Percentiles rank a stretch among this genome's conserved stretches.
Conservation (phyloP, 352 stramenopile species). For the Pythium pyrilobum region DNA sequence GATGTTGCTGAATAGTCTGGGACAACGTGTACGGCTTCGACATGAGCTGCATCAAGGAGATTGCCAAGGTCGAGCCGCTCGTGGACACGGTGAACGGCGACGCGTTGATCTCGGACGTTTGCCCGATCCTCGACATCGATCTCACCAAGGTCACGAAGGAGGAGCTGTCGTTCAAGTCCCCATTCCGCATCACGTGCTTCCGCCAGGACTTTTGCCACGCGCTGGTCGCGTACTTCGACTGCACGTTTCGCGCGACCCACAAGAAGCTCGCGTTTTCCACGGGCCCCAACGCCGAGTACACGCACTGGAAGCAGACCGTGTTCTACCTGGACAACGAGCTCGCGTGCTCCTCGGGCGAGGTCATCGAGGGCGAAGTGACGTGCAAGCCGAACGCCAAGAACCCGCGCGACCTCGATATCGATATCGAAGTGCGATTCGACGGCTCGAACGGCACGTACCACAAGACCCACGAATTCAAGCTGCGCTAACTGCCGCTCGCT, state of each 20-base stretch:
- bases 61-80: constrained; percentile 95
- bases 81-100: constrained; percentile 96
- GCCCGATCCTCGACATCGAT: constrained; percentile 91
- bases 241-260: constrained; percentile 93
- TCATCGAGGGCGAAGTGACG: constrained; percentile 86
- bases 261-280: constrained; percentile 97
- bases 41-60: constrained; percentile 97
- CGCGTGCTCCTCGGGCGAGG: constrained; percentile 77
- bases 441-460: constrained; percentile 60
- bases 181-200: constrained; percentile 88
- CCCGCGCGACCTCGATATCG: constrained; percentile 93
- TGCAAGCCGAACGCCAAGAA: constrained; percentile 90
- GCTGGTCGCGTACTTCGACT: constrained; percentile 98
- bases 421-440: constrained; percentile 78
- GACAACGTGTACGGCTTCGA: constrained; percentile 99
- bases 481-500: constrained; percentile 44
- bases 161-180: constrained; percentile 90
- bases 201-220: constrained; percentile 96
- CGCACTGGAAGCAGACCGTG: constrained; percentile 99
- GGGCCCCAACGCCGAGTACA: constrained; percentile 91
- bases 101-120: constrained; percentile 87
- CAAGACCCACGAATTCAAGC: constrained; percentile 69
- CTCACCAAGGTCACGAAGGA: constrained; percentile 91
- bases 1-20: constrained; percentile 81
- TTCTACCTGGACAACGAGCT: constrained; percentile 93